Percentiles rank a stretch among this genome's conserved stretches.
Evolutionary conservation across 345 rosid genomes (phyloP).

Genomic region (Fremontodendron californicum): DNA sequence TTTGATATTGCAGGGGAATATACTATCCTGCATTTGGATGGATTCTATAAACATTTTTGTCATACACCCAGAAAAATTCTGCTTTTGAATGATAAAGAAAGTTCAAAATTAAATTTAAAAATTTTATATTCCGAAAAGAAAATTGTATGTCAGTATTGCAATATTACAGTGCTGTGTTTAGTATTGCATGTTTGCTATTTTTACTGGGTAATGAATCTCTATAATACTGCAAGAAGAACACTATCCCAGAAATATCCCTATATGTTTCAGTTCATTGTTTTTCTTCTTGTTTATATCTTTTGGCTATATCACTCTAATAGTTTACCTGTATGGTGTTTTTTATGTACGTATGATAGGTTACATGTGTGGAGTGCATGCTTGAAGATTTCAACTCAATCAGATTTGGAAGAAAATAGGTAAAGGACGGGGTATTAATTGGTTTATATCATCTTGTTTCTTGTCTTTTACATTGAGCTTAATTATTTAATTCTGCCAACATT

Average conservation of each 20-base stretch:
- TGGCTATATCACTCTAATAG: not conserved
- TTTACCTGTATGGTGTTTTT: not conserved
- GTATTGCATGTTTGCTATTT: not conserved
- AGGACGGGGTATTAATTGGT: not conserved
- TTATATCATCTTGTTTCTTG: not conserved
- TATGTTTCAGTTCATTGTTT: not conserved
- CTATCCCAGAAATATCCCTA: not conserved
- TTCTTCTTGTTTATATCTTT: not conserved
- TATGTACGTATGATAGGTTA: not conserved
- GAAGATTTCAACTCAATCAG: not conserved
- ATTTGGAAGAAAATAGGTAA: constrained; percentile 5
- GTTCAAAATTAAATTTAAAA: not conserved
- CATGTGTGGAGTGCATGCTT: not conserved
- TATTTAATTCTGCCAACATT: not conserved
- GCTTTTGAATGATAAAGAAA: constrained; percentile 2
- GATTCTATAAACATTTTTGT: not conserved
- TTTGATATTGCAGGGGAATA: not conserved
- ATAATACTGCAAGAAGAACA: not conserved
- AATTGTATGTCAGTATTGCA: not conserved
- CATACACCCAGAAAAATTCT: not conserved
- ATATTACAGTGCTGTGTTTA: not conserved
- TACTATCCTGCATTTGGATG: not conserved
- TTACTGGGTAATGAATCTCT: not conserved
- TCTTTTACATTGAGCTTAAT: not conserved
- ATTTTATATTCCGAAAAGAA: not conserved